Evolutionary conservation across 2,329 filamentous ascomycete species (phyloP).

Genomic region (Immersiporthe knoxdaviesiana): DNA sequence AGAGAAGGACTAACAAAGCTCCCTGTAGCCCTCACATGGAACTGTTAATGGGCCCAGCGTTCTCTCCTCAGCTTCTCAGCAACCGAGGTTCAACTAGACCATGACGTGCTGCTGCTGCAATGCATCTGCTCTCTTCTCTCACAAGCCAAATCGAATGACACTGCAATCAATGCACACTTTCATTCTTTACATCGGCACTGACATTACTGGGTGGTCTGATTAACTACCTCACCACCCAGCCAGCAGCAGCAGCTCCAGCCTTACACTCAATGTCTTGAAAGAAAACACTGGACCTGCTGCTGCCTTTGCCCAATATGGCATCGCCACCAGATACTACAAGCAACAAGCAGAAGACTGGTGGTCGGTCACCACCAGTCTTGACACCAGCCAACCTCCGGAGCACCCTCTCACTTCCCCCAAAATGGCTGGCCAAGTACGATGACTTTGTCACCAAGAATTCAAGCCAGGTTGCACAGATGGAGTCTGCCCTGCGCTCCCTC

Average conservation of each 20-base stretch:
- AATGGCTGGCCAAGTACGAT: constrained; percentile 74
- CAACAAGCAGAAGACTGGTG: constrained; percentile 26
- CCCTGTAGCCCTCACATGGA: neutral
- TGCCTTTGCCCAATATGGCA: constrained; percentile 21
- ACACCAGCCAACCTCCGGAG: constrained; percentile 40
- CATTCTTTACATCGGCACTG: neutral
- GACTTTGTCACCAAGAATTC: constrained; percentile 96
- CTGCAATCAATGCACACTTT: neutral
- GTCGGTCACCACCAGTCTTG: constrained; percentile 22
- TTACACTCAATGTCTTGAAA: constrained; percentile 19
- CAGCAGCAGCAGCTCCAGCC: neutral
- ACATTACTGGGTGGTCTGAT: neutral
- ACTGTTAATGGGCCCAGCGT: neutral
- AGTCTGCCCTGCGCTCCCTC: constrained; percentile 86
- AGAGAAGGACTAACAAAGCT: neutral
- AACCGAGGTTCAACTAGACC: constrained; percentile 6
- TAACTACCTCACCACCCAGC: neutral
- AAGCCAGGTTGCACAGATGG: constrained; percentile 90
- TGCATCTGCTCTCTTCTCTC: neutral
- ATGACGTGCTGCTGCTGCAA: constrained; percentile 1
- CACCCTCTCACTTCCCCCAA: constrained; percentile 62
- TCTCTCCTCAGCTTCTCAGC: neutral
- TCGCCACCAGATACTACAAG: constrained; percentile 27
- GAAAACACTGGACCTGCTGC: neutral
- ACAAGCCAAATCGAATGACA: neutral